These are phyloP conservation scores for Aspergillus leporis DNA, from an alignment of 495 filamentous ascomycete genomes.

Conservation along the genomic window DNA sequence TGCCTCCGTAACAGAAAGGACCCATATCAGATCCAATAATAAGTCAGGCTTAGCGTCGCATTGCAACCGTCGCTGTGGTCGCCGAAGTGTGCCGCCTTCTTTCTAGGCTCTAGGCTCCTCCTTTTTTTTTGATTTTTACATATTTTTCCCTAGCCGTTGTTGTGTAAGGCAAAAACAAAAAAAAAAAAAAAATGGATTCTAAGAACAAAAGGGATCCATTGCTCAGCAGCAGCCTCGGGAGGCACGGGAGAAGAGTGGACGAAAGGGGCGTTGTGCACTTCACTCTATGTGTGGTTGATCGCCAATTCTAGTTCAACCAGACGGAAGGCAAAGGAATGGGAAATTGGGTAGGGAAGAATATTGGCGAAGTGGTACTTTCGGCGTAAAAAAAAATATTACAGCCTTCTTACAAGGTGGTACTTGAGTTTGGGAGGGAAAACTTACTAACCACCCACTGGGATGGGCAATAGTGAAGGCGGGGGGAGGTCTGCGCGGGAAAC, in stretches of 20 bases:
- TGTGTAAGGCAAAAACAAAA: slow-evolving; percentile 16
- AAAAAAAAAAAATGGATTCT: background rate
- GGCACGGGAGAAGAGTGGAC: slow-evolving; percentile 25
- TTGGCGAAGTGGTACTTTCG: slow-evolving; percentile 5
- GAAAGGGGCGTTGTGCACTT: slow-evolving; percentile 31
- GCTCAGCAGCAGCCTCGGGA: slow-evolving; percentile 28
- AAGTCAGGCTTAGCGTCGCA: slow-evolving; percentile 36
- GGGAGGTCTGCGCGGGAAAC: background rate
- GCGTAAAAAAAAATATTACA: slow-evolving; percentile 10
- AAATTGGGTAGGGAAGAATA: slow-evolving; percentile 16
- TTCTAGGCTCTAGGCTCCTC: slow-evolving; percentile 5
- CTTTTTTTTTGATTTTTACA: slow-evolving; percentile 3
- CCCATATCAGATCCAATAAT: slow-evolving; percentile 47
- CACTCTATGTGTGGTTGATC: slow-evolving; percentile 31
- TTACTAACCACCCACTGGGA: background rate
- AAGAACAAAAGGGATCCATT: slow-evolving; percentile 15
- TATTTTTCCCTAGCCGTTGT: background rate
- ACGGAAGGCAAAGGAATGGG: slow-evolving; percentile 34
- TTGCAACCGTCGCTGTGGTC: slow-evolving; percentile 38
- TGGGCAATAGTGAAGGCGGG: background rate
- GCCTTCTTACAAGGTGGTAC: slow-evolving; percentile 13
- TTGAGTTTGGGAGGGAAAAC: background rate
- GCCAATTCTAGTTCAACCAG: slow-evolving; percentile 29
- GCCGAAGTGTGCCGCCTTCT: slow-evolving; percentile 15
- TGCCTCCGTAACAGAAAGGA: slow-evolving; percentile 25